Evolutionary conservation across 495 filamentous ascomycete species (phyloP).

Genomic region (Penicillium flavigenum): DNA sequence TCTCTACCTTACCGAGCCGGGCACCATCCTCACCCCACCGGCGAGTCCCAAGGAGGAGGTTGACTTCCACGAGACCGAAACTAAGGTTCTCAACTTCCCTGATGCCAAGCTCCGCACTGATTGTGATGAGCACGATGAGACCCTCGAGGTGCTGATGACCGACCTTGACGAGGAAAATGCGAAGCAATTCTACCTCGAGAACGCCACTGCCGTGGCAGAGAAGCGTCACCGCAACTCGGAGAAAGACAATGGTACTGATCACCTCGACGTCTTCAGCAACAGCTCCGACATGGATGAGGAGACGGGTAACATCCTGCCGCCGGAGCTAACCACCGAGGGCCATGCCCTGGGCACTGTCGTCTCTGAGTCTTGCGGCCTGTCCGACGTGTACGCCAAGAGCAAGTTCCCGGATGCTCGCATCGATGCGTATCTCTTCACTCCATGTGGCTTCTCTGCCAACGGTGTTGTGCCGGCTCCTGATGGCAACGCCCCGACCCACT

Average conservation of each 20-base stretch:
- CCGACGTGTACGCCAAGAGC: conserved; percentile 81
- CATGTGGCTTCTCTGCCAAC: conserved; percentile 98
- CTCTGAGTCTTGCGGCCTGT: conserved; percentile 84
- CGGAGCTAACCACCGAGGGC: conserved; percentile 85
- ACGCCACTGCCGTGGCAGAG: conserved; percentile 88
- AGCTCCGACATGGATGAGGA: conserved; percentile 65
- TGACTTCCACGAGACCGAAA: conserved; percentile 60
- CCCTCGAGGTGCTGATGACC: conserved; percentile 96
- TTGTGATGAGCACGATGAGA: conserved; percentile 71
- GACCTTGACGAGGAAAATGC: conserved; percentile 91
- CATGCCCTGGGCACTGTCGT: conserved; percentile 92
- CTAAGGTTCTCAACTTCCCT: conserved; percentile 59
- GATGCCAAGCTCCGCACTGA: conserved; percentile 34
- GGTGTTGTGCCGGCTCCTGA: conserved; percentile 85
- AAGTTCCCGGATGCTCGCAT: conserved; percentile 91
- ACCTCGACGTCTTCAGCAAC: conserved; percentile 78
- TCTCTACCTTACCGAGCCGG: conserved; percentile 88
- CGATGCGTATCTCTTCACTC: conserved; percentile 94
- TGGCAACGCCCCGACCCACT: conserved; percentile 68
- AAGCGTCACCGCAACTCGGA: conserved; percentile 60
- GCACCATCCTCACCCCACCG: conserved; percentile 79
- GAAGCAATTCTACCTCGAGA: conserved; percentile 92
- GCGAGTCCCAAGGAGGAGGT: conserved; percentile 62
- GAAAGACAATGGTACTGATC: conserved; percentile 50
- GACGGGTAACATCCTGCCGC: conserved; percentile 57